These are phyloP conservation scores for Lasiosphaeriaceae sp. DNA, from an alignment of 495 filamentous ascomycete genomes.

Conservation along the genomic window DNA sequence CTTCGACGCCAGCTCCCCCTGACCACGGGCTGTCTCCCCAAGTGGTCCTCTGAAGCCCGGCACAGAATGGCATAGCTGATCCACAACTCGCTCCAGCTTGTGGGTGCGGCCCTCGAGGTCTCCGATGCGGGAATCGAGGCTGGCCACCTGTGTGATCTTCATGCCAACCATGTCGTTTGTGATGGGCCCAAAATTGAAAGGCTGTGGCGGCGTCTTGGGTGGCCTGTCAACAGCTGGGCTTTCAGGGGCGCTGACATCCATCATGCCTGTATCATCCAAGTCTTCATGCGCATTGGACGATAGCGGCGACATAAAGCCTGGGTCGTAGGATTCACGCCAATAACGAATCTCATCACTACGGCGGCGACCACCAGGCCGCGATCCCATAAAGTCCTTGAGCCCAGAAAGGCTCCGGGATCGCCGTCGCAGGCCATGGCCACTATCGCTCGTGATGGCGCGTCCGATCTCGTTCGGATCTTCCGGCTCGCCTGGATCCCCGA, in stretches of 20 bases:
- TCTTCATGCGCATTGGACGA: slow-evolving; percentile 41
- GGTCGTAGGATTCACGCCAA: slow-evolving; percentile 52
- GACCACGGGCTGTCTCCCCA: slow-evolving; percentile 18
- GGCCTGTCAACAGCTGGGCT: slow-evolving; percentile 29
- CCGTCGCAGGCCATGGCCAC: slow-evolving; percentile 31
- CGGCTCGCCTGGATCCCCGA: slow-evolving; percentile 14
- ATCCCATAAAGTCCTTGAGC: slow-evolving; percentile 35
- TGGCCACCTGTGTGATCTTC: slow-evolving; percentile 52
- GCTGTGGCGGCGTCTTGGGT: slow-evolving; percentile 42
- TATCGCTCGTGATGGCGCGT: slow-evolving; percentile 50
- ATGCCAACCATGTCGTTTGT: slow-evolving; percentile 44
- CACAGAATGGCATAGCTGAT: slow-evolving; percentile 38
- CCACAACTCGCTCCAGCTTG: slow-evolving; percentile 46
- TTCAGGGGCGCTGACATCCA: slow-evolving; percentile 29
- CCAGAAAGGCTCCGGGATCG: slow-evolving; percentile 52
- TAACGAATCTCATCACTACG: slow-evolving; percentile 56
- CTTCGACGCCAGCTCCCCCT: background rate
- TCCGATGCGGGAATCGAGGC: slow-evolving; percentile 46
- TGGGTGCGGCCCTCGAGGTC: slow-evolving; percentile 42
- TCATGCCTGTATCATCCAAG: slow-evolving; percentile 34
- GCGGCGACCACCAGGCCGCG: slow-evolving; percentile 32
- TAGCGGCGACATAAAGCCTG: slow-evolving; percentile 43
- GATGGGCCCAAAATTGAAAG: slow-evolving; percentile 49
- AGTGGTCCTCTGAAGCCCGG: slow-evolving; percentile 32
- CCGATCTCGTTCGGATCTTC: slow-evolving; percentile 48